These are phyloP conservation scores for Melanomma pulvis-pyrius DNA, from an alignment of 495 filamentous ascomycete species.

Conservation along the genomic window DNA sequence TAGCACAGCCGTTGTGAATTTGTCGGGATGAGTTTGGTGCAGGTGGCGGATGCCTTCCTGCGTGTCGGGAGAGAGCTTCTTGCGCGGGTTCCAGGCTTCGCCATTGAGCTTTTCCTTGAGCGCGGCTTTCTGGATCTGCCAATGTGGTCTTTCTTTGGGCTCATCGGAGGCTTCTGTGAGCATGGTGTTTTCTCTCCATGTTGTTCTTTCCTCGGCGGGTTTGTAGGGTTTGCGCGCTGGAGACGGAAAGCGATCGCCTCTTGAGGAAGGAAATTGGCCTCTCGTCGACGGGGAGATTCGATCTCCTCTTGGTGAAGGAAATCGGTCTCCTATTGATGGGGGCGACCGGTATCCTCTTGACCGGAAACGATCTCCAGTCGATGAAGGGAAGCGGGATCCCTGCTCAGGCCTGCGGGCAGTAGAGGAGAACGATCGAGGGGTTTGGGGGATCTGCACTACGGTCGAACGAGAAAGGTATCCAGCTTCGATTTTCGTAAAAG, in stretches of 20 bases:
- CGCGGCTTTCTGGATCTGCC: conserved; percentile 72
- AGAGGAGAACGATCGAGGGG: conserved; percentile 7
- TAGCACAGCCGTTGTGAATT: conserved; percentile 74
- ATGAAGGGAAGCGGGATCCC: not conserved
- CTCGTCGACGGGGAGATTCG: not conserved
- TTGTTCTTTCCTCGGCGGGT: conserved; percentile 11
- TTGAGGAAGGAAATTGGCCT: not conserved
- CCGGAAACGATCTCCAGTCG: not conserved
- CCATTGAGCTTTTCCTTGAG: conserved; percentile 71
- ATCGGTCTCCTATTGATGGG: not conserved
- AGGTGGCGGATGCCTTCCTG: conserved; percentile 82
- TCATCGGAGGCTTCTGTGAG: not conserved
- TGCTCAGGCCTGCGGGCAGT: not conserved
- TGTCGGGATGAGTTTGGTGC: conserved; percentile 70
- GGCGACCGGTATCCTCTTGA: not conserved
- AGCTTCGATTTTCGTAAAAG: conserved; percentile 44
- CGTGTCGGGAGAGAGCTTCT: conserved; percentile 88
- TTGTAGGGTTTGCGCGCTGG: conserved; percentile 5
- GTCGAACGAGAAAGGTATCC: not conserved
- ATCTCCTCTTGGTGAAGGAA: not conserved
- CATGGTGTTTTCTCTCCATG: not conserved
- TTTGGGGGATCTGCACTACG: not conserved
- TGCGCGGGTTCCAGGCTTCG: conserved; percentile 75
- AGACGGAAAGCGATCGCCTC: too few species aligned
- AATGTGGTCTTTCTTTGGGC: conserved; percentile 53